phyloP scores from a whole-genome alignment of 306 rosid genomes.

The Begonia fuchsioides region DNA sequence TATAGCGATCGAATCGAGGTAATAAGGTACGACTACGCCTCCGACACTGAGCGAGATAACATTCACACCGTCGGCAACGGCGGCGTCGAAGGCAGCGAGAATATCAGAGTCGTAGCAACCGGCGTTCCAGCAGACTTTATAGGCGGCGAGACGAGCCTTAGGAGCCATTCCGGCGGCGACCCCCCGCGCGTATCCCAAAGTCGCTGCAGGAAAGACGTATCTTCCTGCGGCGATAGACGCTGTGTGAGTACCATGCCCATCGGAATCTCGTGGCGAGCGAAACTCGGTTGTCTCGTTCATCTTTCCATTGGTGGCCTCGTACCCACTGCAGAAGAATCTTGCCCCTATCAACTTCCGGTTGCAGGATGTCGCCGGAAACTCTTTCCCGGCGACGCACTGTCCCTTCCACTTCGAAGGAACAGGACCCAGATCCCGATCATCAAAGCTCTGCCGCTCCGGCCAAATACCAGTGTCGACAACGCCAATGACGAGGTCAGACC shows the following conservation, averaged over 20 bases:
- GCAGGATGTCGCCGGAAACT: conserved; percentile 40
- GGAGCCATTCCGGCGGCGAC: conserved; percentile 92
- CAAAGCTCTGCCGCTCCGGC: conserved; percentile 74
- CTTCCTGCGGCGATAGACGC: conserved; percentile 82
- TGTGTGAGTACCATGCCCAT: conserved; percentile 83
- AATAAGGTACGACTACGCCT: conserved; percentile 75
- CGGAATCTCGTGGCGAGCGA: conserved; percentile 75
- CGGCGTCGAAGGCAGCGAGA: conserved; percentile 76
- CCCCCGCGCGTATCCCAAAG: conserved; percentile 61
- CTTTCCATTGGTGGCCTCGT: conserved; percentile 59
- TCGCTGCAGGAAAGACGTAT: conserved; percentile 61
- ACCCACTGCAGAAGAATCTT: conserved; percentile 45
- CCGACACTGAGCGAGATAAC: conserved; percentile 80
- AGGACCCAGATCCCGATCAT: conserved; percentile 48
- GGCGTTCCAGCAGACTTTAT: conserved; percentile 70
- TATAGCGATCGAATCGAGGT: conserved; percentile 65
- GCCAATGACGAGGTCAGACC: conserved; percentile 85
- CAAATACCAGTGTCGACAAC: conserved; percentile 81
- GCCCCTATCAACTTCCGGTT: conserved; percentile 81
- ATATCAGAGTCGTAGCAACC: conserved; percentile 81
- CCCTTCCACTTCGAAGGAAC: conserved; percentile 79
- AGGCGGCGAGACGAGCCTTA: conserved; percentile 64
- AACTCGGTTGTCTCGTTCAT: conserved; percentile 57
- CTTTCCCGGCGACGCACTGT: conserved; percentile 31
- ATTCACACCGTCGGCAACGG: conserved; percentile 63